phyloP scores from a whole-genome alignment of 2,329 filamentous ascomycete genomes.

The Diaporthe vaccinii region DNA sequence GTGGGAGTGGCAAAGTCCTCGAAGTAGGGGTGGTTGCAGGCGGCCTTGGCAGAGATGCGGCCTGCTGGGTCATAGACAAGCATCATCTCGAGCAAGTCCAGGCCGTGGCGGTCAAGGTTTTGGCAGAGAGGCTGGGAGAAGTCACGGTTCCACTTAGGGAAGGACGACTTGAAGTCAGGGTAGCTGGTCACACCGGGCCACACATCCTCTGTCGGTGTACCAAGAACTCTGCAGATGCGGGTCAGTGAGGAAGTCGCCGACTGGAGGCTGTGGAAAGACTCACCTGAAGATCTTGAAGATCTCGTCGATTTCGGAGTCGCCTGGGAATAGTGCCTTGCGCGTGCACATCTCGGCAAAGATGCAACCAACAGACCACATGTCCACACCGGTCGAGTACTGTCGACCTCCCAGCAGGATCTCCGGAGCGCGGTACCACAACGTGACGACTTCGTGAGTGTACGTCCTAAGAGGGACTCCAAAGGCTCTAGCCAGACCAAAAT shows the following conservation, averaged over 20 bases:
- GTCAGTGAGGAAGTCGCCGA: conserved; percentile 42
- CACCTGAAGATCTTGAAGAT: conserved; percentile 96
- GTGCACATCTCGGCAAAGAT: conserved; percentile 97
- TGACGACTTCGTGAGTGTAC: conserved; percentile 93
- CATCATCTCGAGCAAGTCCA: conserved; percentile 76
- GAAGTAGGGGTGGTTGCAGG: conserved; percentile 88
- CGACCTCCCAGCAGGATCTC: conserved; percentile 89
- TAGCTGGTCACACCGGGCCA: conserved; percentile 92
- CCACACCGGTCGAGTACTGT: conserved; percentile 92
- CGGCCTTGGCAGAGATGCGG: conserved; percentile 88
- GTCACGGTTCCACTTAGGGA: conserved; percentile 87
- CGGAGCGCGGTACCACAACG: conserved; percentile 88
- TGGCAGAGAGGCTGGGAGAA: conserved; percentile 73
- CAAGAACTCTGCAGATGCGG: conserved; percentile 69
- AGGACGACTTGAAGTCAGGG: conserved; percentile 89
- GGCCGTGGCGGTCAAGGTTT: conserved; percentile 77
- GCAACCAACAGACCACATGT: conserved; percentile 93
- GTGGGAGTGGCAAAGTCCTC: conserved; percentile 51
- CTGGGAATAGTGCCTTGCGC: conserved; percentile 88
- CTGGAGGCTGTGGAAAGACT: conserved; percentile 43
- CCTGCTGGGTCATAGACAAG: conserved; percentile 87
- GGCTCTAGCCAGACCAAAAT: conserved; percentile 88
- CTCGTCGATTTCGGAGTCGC: conserved; percentile 92
- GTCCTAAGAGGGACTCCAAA: conserved; percentile 90
- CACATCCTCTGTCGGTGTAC: conserved; percentile 81